Base-by-base conservation (phyloP, 768 basidiomycete species). In the Panellus pusillus region DNA sequence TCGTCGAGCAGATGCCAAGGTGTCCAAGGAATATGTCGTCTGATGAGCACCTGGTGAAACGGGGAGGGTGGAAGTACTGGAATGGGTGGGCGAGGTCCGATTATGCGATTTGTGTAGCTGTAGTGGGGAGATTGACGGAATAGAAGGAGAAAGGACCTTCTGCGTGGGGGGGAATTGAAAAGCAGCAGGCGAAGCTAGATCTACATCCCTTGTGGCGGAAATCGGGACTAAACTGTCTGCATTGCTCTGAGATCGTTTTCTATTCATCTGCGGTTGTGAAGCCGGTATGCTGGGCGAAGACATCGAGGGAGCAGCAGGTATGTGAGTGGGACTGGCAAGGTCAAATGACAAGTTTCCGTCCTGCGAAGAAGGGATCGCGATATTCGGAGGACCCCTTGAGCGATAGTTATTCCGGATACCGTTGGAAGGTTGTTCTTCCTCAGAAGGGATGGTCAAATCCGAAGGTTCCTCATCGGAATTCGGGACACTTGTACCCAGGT, bases 11-110 rank as follows among this genome's bases (percentile, higher is more conserved):
- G 73, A 67, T 24, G 70, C 66, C 7, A 75, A 66, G 0, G 70
- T 74, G 63, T 86, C 84, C 18, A 85, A 66, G 0, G 84, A 86
- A 59, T 74, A 75, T 13, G 82, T 80, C 35, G 81, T 75, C 56
- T 79, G 84, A 65, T 82, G 83, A n/a, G 71, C 60, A 49, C 60
- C 69, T 17, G 71, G 67, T 6, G 71, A 70, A 38, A 56, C 52
- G 15, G 59, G 58, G 15, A 65, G 55, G 9, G 63, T 68, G 9
- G 69, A 68, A 15, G 67, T 24, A 60, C 65, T 64, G 6, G 62
- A 44, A 58, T 69, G 68, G 3, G 70, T 72, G 2, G 72, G 72
- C 6, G 74, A 72, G 15, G 62, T 55, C 42, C 61, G 63, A 35
- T 54, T 65, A 45, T 63, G 60, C 15, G 62, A 44, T 37, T 59